Base-by-base conservation (phyloP, 257 asterid genomes). In the Fraxinus americana region DNA sequence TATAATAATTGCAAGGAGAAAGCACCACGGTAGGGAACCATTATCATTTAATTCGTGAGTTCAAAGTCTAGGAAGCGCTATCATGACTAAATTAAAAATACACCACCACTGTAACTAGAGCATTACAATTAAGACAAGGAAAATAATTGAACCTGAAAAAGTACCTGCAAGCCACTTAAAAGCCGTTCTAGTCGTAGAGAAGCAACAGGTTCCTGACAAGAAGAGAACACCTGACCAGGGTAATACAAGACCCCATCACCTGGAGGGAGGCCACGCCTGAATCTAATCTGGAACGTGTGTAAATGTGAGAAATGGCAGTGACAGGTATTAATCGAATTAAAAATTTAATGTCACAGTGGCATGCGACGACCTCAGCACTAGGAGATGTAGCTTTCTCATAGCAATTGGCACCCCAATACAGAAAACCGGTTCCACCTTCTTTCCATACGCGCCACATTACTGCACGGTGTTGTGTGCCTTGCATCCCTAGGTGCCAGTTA, bases 381-480 rank as follows among this genome's bases (percentile, higher is more conserved):
- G 99, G 96, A 85, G 87, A 90, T 12, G 87, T 82, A 43, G 98
- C 97, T 83, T 92, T 93, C 85, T 96, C 99, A 74, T 96, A 96
- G 89, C 99, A 96, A 88, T 93, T 96, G 81, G 98, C 98, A 74
- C 99, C 99, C 99, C 99, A 96, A 73, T 96, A 96, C 70, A 96
- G 89, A 77, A 96, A 96, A 52, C 99, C 98, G 0, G 98, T 93
- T 69, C 92, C 98, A 4, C 98, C 98, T 89, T 96, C 99, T 87
- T 96, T 96, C 99, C 99, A 96, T 9, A 92, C 96, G 5, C 98
- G 98, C 98, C 97, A 92, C 98, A 96, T 93, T 57, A 93, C 99
- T 7, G 97, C 98, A 81, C 97, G 94, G 83, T 96, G 99, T 73
- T 93, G 99, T 21, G 98, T 93, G 73, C 98, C 99, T 85, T 95